phyloP scores from a whole-genome alignment of 2,329 filamentous ascomycete species.

The Cercospora sp. region DNA sequence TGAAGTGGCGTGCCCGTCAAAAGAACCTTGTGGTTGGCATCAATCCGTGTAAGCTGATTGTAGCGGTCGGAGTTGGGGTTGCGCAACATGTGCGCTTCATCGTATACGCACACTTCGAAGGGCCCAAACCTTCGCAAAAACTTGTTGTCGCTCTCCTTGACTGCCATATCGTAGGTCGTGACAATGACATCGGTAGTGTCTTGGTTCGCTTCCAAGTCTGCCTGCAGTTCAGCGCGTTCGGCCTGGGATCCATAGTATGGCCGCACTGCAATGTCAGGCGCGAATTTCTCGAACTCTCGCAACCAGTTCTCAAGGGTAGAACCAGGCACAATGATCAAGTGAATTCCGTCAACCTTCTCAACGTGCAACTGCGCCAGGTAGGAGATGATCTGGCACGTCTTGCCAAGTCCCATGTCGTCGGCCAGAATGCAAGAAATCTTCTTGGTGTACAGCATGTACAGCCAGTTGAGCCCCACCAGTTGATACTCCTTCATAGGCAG shows the following conservation, averaged over 20 bases:
- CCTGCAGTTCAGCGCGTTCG: conserved; percentile 67
- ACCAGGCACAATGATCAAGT: conserved; percentile 86
- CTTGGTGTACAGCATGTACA: conserved; percentile 77
- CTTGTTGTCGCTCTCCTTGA: conserved; percentile 60
- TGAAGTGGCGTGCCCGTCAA: conserved; percentile 89
- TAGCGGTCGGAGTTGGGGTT: conserved; percentile 83
- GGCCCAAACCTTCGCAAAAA: conserved; percentile 62
- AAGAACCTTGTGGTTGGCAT: conserved; percentile 79
- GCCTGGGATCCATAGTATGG: conserved; percentile 71
- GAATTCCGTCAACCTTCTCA: conserved; percentile 65
- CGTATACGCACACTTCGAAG: conserved; percentile 68
- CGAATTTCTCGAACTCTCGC: conserved; percentile 84
- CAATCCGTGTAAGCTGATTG: conserved; percentile 73
- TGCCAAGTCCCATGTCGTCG: conserved; percentile 93
- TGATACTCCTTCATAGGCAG: conserved; percentile 90
- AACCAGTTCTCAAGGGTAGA: conserved; percentile 97
- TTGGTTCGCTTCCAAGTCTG: conserved; percentile 64
- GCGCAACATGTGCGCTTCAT: conserved; percentile 92
- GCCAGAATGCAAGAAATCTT: conserved; percentile 86
- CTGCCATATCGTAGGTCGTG: conserved; percentile 69
- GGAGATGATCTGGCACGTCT: conserved; percentile 94
- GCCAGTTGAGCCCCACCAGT: conserved; percentile 91
- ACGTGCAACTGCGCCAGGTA: conserved; percentile 83
- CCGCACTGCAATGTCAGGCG: conserved; percentile 70
- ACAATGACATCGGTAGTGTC: conserved; percentile 69